Base-by-base conservation (phyloP, 768 basidiomycete species). In the Pholiota conissans region DNA sequence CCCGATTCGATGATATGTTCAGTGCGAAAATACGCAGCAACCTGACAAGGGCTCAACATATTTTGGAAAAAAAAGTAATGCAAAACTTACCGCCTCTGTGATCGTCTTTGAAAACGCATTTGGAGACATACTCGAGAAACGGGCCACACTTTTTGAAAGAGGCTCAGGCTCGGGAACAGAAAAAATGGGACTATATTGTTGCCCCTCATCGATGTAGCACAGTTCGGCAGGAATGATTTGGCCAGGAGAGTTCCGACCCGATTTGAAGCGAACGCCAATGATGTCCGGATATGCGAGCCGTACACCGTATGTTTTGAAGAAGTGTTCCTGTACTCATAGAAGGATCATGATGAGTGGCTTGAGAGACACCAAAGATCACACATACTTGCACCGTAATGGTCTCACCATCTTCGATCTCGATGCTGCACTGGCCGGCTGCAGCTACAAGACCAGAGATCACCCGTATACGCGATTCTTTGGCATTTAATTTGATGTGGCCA, bases 191-290 rank as follows among this genome's bases (percentile, higher is more conserved):
- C 67, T 80, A 62, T 74, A 85, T 0, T 83, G 62, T 54, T 87
- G 85, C 1, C 81, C 76, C 0, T 75, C 71, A 3, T 74, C 61
- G 11, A 87, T 58, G 0, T 60, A 24, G 53, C 81, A 84, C 0
- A 82, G 57, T 56, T 87, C 84, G 0, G 79, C 73, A 0, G 85
- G 85, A 5, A 85, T 68, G 18, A 78, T 66, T 0, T 71, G 67
- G 3, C 49, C 58, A 2, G 64, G 61, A 0, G 63, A 66, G 1
- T 66, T 69, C 39, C 66, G 47, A 5, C 59, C 62, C 6, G 72
- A n/a, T n/a, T n/a, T 67, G 7, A 76, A 60, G 3, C 57, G 59
- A 6, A 84, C 69, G 3, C 79, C 82, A 28, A 80, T 64, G 7
- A 73, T 72, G 0, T 65, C 66, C 0, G 79, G 79, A 60, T 67